Base-by-base conservation (phyloP, 805 yeast genomes). In the Metschnikowia borealis region DNA sequence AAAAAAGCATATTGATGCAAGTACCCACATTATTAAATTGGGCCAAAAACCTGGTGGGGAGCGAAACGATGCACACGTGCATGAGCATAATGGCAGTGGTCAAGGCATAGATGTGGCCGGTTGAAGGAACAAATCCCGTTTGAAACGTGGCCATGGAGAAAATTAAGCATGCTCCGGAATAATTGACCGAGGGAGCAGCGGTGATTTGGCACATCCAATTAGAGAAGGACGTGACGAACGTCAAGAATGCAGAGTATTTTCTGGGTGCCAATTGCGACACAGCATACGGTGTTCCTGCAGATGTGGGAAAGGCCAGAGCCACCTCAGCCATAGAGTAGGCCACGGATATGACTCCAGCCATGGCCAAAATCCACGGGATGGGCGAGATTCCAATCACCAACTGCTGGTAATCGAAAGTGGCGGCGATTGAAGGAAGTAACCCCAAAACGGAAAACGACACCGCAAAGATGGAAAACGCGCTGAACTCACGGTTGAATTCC, bases 281-380 rank as follows among this genome's bases (percentile, higher is more conserved):
- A 52, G 89, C 87, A 57, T 84, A 84, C 44, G 85, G 86, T 7
- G 85, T 75, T 42, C 89, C 89, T 26, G 86, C 80, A 10, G 84
- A 73, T 6, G 86, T 83, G 37, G 89, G 89, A 68, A 80, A 80
- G 5, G 86, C 82, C 23, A 81, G 74, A 11, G 85, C 78, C 32
- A 84, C 71, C 61, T 84, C 89, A 0, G 87, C 86, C 78, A 84
- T 71, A 17, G 83, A 75, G 40, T 75, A 68, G 11, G 85, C 85
- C 42, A 84, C 87, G 4, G 77, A 71, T 46, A 78, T 69, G 47
- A 84, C 75, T 37, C 84, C 81, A 33, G 74, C 51, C 68, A 81
- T 71, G 36, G 84, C 85, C 15, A 81, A 65, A 20, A 83, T 58
- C 88, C 76, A 78, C 5, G 85, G 80, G 43, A 84, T 61, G 18